Base-by-base conservation (phyloP, 192 early-diverging fungal species). In the Geranomyces michiganensis region DNA sequence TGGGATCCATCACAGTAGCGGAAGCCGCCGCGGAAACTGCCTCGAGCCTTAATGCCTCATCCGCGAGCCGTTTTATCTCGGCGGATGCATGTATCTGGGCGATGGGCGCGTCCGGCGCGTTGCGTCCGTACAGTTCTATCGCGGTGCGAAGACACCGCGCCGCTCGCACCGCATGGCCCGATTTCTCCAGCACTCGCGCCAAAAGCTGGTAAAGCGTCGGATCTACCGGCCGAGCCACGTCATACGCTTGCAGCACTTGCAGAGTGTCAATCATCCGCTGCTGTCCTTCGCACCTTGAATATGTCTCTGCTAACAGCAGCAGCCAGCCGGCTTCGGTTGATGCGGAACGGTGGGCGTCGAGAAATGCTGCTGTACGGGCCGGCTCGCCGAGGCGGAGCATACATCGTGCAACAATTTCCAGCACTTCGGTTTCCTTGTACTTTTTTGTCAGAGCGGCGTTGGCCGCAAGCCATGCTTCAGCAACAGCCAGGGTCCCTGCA, bases 321-420 rank as follows among this genome's bases (percentile, higher is more conserved):
- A 64, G 10, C 32, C 43, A 45, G 2, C 62, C 62, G 32, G 41
- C 21, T 45, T 64, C 62, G 1, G 15, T 64, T 13, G 41, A 45
- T 19, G 43, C 21, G 9, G 21, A 31, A 19, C 62, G 15, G 8
- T 60, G 58, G 17, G 58, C 58, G 58, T 60, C 58, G 62, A 45
- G 15, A 14, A 29, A 19, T 64, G 3, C 62, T 17, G 62, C 62
- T 17, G 62, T 41, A 19, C 21, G 21, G 32, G 33, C 43, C 5
- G 62, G 41, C 17, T 45, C 14, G 62, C 41, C 27, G 17, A 70
- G 58, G 12, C 43, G 45, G 26, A 70, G 24, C 24, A 17, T 17
- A 27, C 56, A 59, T 46, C 68, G 47, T 32, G 36, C 68, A n/a
- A 22, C 33, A 21, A 70, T 70, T 26, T 70, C 68, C 15, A 70